A percentile compares a stretch with the other conserved stretches of the same genome.
phyloP scores from a whole-genome alignment of 768 basidiomycete species.

The Mycena filopes region DNA sequence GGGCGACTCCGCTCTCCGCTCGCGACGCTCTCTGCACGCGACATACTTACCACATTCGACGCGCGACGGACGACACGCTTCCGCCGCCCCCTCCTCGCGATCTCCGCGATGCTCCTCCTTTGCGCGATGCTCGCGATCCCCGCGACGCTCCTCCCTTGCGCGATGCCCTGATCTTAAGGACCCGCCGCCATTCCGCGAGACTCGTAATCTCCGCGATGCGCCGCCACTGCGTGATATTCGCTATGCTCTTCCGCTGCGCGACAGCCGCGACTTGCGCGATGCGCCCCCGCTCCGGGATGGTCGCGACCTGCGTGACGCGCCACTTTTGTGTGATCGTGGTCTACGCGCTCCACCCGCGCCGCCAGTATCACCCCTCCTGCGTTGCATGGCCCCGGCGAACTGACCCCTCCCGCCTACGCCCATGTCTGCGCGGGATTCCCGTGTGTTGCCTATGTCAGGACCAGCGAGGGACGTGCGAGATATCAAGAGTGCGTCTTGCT shows the following conservation, averaged over 20 bases:
- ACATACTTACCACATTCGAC: slow-evolving; percentile 10
- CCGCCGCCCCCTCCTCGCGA: slow-evolving; percentile 1
- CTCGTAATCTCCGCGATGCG: too few relatives aligned
- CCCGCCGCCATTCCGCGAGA: slow-evolving; percentile 7
- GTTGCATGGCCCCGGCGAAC: slow-evolving; percentile 16
- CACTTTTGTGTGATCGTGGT: slow-evolving; percentile 11
- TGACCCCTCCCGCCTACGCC: slow-evolving; percentile 22
- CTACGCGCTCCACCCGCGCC: neutral
- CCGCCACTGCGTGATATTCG: slow-evolving; percentile 15
- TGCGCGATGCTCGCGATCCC: too few relatives aligned
- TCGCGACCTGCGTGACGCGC: slow-evolving; percentile 7
- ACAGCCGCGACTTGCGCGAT: slow-evolving; percentile 16
- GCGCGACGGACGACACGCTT: neutral
- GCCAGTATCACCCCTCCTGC: slow-evolving; percentile 12
- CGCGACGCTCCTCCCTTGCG: slow-evolving; percentile 1
- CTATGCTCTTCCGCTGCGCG: slow-evolving; percentile 2
- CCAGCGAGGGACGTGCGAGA: slow-evolving; percentile 10
- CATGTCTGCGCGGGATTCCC: slow-evolving; percentile 6
- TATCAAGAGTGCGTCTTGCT: neutral
- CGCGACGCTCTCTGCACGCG: slow-evolving; percentile 4
- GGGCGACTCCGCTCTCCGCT: neutral
- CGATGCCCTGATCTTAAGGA: slow-evolving; percentile 8
- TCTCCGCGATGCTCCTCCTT: too few relatives aligned
- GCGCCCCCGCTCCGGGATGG: slow-evolving; percentile 18
- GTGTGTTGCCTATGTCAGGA: neutral